Evolutionary conservation across 2,329 filamentous ascomycete genomes (phyloP).

Genomic region (Aspergillus sp.): DNA sequence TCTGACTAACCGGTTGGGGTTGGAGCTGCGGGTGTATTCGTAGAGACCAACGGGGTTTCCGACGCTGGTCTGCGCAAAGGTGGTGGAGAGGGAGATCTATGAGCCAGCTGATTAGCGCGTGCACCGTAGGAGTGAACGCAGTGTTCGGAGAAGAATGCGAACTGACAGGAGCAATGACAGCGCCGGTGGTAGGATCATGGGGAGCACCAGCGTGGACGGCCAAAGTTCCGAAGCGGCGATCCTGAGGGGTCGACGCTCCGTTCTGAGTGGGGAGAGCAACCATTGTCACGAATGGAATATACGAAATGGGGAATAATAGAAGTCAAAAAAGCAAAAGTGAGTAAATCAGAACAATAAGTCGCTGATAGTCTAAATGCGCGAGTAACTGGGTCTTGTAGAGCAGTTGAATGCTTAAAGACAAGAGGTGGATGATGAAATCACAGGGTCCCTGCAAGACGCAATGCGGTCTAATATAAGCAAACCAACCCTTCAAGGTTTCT

Average conservation of each 20-base stretch:
- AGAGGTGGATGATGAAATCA: slow-evolving; percentile 1
- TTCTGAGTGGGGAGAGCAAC: slow-evolving; percentile 25
- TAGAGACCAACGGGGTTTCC: slow-evolving; percentile 84
- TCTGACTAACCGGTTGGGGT: slow-evolving; percentile 71
- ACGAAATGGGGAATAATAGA: neutral
- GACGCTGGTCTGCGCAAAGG: slow-evolving; percentile 87
- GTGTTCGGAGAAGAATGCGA: neutral
- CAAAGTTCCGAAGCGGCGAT: slow-evolving; percentile 83
- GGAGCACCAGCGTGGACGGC: slow-evolving; percentile 92
- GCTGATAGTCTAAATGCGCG: neutral
- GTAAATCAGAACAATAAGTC: neutral
- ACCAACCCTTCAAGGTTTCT: neutral
- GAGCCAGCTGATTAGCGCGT: slow-evolving; percentile 2
- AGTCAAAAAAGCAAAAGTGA: slow-evolving; percentile 1
- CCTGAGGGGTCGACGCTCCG: slow-evolving; percentile 62
- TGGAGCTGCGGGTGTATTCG: slow-evolving; percentile 91
- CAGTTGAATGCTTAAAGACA: neutral
- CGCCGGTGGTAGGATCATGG: slow-evolving; percentile 87
- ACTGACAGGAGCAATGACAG: slow-evolving; percentile 81
- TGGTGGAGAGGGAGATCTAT: slow-evolving; percentile 90
- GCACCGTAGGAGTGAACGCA: neutral
- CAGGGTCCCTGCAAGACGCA: neutral
- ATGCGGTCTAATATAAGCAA: neutral
- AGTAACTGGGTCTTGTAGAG: neutral
- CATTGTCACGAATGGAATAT: slow-evolving; percentile 22